phyloP scores from a whole-genome alignment of 345 rosid genomes.

The Populus alba region DNA sequence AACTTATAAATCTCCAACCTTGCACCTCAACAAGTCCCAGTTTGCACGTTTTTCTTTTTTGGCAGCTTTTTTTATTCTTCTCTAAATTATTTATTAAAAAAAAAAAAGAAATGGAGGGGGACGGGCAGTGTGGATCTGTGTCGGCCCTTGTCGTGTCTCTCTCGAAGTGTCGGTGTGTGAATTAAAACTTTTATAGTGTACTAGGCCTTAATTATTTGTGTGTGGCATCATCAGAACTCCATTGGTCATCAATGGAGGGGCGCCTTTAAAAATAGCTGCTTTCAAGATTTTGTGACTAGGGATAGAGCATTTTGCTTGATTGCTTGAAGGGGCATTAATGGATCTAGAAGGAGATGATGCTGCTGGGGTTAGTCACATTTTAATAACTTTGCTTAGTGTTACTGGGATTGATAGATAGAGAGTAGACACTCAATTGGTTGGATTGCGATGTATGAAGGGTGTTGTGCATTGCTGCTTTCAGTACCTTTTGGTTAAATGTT shows the following conservation, averaged over 20 bases:
- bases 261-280: not conserved
- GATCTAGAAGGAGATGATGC: conserved; percentile 18
- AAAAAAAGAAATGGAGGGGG: not conserved
- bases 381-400: not conserved
- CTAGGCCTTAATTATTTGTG: not conserved
- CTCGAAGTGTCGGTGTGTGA: not conserved
- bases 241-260: not conserved
- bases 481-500: not conserved
- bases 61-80: not conserved
- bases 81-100: not conserved
- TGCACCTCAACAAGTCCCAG: not conserved
- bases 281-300: not conserved
- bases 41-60: not conserved
- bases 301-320: not conserved
- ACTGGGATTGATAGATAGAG: not conserved
- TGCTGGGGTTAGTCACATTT: conserved; percentile 16
- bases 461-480: not conserved
- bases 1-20: not conserved
- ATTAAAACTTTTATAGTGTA: not conserved
- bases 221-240: not conserved
- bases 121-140: conserved; percentile 19
- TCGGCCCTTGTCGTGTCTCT: conserved; percentile 6
- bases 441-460: not conserved
- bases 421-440: not conserved
- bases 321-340: conserved; percentile 1